Evolutionary conservation across 202 grass and related monocot species (phyloP).

Genomic region (Brachypodium distachyon): DNA sequence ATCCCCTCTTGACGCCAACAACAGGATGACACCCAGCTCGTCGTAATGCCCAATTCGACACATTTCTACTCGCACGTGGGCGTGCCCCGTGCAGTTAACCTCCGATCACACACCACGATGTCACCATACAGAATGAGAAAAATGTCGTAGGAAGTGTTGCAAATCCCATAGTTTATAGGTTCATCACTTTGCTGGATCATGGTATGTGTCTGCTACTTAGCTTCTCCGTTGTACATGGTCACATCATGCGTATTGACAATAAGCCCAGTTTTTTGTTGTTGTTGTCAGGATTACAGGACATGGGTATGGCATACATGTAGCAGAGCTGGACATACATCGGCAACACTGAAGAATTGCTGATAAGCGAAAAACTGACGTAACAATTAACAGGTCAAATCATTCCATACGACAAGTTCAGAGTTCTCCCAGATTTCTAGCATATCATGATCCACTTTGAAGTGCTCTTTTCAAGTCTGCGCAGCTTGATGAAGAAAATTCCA

Average conservation of each 20-base stretch:
- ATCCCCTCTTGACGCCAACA: too few species aligned
- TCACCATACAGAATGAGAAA: too few species aligned
- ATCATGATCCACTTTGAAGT: neutral
- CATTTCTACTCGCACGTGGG: too few species aligned
- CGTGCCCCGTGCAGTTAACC: too few species aligned
- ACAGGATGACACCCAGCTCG: too few species aligned
- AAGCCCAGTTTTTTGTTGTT: neutral
- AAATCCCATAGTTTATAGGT: too few species aligned
- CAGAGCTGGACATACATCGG: neutral
- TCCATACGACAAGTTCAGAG: conserved; percentile 5
- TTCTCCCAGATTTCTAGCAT: neutral
- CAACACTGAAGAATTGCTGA: neutral
- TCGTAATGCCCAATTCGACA: too few species aligned
- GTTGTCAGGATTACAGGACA: conserved; percentile 7
- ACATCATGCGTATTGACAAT: neutral
- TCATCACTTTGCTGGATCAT: neutral
- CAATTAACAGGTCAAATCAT: neutral
- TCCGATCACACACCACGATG: too few species aligned
- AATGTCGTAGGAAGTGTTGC: too few species aligned
- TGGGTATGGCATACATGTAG: too few species aligned
- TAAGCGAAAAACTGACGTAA: neutral
- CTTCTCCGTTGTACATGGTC: neutral
- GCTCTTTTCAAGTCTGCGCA: neutral
- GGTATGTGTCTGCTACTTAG: neutral
- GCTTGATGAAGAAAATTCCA: neutral